These are phyloP conservation scores for Thermoascus crustaceus DNA, from an alignment of 2,329 filamentous ascomycete genomes.

Conservation along the genomic window DNA sequence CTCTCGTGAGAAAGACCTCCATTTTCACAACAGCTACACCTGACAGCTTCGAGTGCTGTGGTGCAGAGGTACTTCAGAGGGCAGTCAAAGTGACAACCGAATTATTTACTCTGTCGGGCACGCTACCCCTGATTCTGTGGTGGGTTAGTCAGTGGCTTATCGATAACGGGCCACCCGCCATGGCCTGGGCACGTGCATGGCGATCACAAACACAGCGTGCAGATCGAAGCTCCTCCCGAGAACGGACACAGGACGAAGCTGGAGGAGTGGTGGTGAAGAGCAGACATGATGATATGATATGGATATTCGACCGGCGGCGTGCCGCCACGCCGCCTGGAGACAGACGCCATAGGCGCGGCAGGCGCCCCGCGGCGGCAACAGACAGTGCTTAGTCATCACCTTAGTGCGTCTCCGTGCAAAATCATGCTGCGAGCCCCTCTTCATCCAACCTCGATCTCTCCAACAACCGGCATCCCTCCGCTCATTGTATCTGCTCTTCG, in stretches of 20 bases:
- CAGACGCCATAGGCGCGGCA: slow-evolving; percentile 4
- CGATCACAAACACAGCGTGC: not conserved
- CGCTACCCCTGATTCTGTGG: not conserved
- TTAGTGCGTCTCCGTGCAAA: slow-evolving; percentile 16
- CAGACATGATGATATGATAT: too few species aligned
- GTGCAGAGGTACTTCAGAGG: too few species aligned
- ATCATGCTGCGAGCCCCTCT: slow-evolving; percentile 12
- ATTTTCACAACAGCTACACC: slow-evolving; percentile 47
- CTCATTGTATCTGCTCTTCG: slow-evolving; percentile 9
- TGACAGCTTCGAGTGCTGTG: slow-evolving; percentile 7
- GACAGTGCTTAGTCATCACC: slow-evolving; percentile 19
- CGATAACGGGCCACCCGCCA: slow-evolving; percentile 15
- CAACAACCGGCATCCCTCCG: not conserved
- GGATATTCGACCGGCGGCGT: too few species aligned
- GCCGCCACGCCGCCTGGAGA: too few species aligned
- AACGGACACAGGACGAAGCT: too few species aligned
- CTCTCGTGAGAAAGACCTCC: slow-evolving; percentile 61
- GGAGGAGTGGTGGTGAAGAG: too few species aligned
- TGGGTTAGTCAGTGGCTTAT: slow-evolving; percentile 11
- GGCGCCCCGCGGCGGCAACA: slow-evolving; percentile 3
- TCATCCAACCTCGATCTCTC: slow-evolving; percentile 4
- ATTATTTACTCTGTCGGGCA: not conserved
- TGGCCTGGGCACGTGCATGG: slow-evolving; percentile 4
- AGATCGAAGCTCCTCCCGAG: too few species aligned
- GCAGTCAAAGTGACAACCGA: slow-evolving; percentile 5